phyloP scores from a whole-genome alignment of 2,329 filamentous ascomycete species.

The Pseudogymnoascus sp. region DNA sequence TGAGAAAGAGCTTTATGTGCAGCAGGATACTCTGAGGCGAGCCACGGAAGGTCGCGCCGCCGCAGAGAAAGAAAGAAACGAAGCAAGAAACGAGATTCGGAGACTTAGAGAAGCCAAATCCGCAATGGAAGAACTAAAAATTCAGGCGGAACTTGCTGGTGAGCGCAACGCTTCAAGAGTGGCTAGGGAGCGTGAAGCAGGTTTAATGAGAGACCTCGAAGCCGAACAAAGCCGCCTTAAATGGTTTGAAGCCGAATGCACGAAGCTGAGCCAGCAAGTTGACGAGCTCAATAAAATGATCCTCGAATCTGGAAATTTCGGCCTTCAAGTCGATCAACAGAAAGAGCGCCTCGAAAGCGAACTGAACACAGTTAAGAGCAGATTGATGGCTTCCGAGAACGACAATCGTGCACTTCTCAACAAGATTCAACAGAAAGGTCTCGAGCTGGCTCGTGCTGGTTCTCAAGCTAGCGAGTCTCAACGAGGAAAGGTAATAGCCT shows the following conservation, averaged over 20 bases:
- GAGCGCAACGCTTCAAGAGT: conserved; percentile 73
- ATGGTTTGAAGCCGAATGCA: conserved; percentile 74
- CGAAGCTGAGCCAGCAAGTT: conserved; percentile 69
- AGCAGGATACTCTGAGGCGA: conserved; percentile 83
- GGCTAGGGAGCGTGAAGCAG: conserved; percentile 73
- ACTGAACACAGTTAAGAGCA: conserved; percentile 82
- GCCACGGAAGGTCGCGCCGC: conserved; percentile 73
- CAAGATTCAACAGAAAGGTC: conserved; percentile 93
- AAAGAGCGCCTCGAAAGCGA: conserved; percentile 92
- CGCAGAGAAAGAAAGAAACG: conserved; percentile 82
- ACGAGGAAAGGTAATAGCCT: conserved; percentile 64
- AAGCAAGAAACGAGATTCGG: conserved; percentile 79
- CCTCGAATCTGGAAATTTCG: conserved; percentile 81
- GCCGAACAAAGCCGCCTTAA: conserved; percentile 68
- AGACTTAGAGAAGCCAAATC: conserved; percentile 76
- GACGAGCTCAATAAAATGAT: conserved; percentile 84
- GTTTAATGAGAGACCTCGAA: conserved; percentile 73
- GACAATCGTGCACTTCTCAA: conserved; percentile 93
- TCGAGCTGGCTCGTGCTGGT: conserved; percentile 87
- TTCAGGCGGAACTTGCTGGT: conserved; percentile 73
- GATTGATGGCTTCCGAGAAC: conserved; percentile 86
- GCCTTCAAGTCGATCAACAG: conserved; percentile 82
- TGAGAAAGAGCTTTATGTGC: conserved; percentile 93
- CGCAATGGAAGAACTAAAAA: conserved; percentile 75
- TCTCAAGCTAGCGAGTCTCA: conserved; percentile 81